These are phyloP conservation scores for Leccinum proliferum DNA, from an alignment of 1,284 basidiomycete species.

Conservation along the genomic window DNA sequence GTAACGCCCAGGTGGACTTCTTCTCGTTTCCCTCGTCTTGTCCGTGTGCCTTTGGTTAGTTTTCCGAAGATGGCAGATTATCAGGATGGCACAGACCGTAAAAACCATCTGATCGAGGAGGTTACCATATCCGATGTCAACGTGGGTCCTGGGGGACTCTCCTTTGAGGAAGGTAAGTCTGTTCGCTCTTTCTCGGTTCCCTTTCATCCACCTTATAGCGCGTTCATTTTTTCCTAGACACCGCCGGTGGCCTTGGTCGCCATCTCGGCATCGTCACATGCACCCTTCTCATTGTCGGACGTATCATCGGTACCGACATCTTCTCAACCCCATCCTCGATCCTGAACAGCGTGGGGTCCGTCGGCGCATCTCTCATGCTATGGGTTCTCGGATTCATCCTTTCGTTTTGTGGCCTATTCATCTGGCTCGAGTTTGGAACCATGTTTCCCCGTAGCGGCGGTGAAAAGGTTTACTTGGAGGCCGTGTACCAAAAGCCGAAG, in stretches of 20 bases:
- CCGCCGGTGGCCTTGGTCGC: slow-evolving; percentile 44
- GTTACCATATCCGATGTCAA: background rate
- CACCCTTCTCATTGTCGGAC: slow-evolving; percentile 45
- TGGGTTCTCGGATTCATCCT: slow-evolving; percentile 51
- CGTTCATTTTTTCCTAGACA: slow-evolving; percentile 24
- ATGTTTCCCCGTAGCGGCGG: slow-evolving; percentile 50
- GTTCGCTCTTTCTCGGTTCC: background rate
- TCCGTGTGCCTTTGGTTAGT: background rate
- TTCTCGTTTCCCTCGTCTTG: slow-evolving; percentile 5
- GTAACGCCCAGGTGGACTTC: background rate
- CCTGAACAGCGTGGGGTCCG: slow-evolving; percentile 40
- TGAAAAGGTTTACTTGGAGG: slow-evolving; percentile 51
- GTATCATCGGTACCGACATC: slow-evolving; percentile 57
- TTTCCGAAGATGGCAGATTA: background rate
- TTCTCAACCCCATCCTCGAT: slow-evolving; percentile 61
- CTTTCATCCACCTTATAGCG: background rate
- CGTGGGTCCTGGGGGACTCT: slow-evolving; percentile 22
- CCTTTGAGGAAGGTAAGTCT: slow-evolving; percentile 24
- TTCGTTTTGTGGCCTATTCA: slow-evolving; percentile 46
- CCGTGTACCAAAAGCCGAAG: slow-evolving; percentile 40
- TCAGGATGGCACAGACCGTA: background rate
- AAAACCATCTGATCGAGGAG: background rate
- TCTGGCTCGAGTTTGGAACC: slow-evolving; percentile 52
- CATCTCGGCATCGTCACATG: slow-evolving; percentile 45
- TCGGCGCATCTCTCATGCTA: slow-evolving; percentile 48